These are phyloP conservation scores for Phragmites australis DNA, from an alignment of 176 grass and related monocot genomes.

Conservation along the genomic window DNA sequence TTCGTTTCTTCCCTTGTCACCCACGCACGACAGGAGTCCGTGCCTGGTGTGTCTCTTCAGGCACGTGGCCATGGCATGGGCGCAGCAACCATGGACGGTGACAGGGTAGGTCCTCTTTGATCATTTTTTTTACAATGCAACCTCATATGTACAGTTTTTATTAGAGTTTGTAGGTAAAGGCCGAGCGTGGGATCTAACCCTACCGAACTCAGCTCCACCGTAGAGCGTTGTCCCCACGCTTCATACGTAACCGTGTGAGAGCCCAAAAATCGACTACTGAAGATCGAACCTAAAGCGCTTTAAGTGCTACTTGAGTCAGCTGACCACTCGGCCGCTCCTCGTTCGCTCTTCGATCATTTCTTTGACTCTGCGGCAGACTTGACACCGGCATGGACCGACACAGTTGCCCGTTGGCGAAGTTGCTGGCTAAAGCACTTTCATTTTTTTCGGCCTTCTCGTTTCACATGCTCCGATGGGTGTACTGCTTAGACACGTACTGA, in stretches of 20 bases:
- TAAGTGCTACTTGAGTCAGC: too few relatives aligned
- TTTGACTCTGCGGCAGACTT: background rate
- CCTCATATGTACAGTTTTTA: too few relatives aligned
- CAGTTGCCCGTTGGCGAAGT: background rate
- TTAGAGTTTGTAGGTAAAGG: too few relatives aligned
- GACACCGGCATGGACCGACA: background rate
- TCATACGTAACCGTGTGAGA: too few relatives aligned
- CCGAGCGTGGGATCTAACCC: too few relatives aligned
- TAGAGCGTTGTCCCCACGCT: too few relatives aligned
- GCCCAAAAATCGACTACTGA: too few relatives aligned
- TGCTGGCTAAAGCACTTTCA: background rate
- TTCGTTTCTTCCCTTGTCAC: background rate
- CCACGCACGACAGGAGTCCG: background rate
- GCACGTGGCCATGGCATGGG: constrained; percentile 10
- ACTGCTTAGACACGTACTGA: background rate
- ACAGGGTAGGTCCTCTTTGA: background rate
- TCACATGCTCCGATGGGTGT: background rate
- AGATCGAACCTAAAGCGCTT: too few relatives aligned
- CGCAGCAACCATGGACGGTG: background rate
- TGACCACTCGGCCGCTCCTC: too few relatives aligned
- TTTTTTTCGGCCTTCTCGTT: background rate
- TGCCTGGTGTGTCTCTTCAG: background rate
- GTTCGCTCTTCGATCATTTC: background rate
- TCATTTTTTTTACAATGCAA: background rate
- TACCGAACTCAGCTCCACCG: too few relatives aligned